Base-by-base conservation (phyloP, 2,329 filamentous ascomycete species). In the Alternaria alternata region DNA sequence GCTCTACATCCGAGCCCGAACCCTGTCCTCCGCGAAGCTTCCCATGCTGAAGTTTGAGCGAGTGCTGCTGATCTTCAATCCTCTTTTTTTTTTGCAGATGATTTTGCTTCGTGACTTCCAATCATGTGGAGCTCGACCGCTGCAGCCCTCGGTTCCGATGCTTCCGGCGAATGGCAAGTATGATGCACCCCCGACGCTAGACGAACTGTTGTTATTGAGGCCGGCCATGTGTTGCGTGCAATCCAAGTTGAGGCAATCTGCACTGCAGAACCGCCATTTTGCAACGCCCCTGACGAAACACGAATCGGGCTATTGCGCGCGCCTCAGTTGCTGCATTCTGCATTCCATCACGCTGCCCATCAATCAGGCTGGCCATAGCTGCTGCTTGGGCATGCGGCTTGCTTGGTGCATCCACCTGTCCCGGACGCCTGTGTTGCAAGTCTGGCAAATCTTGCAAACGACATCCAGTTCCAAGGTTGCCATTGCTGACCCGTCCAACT, bases 171-270 rank as follows among this genome's bases (percentile, higher is more conserved):
- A 76, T 75, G 67, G 71, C 56, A 57, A 55, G 39, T 43, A 49
- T 52, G 51, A 36, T 59, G 44, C 43, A 41, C 48, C 60, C 67
- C 67, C 66, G 64, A 54, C 63, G 65, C 66, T 67, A 71, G 63
- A 66, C 44, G 59, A 26, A 38, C 14, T 59, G 57, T 59, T 66
- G 54, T 39, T 60, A 60, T 67, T 62, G 57, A 54, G 54, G 47
- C 53, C 66, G 65, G 64, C 68, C 71, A 49, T 16, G 46, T 49
- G 64, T 67, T 70, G 66, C 65, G 51, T 63, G 56, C 66, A 49
- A 69, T 75, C 68, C 72, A 73, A 71, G 71, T 74, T 70, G 74
- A 78, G 70, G 75, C 75, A 77, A 68, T 73, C 71, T 76, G 74
- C 74, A 77, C 75, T 69, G 70, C 75, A 76, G 67, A 63, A 70